Evolutionary conservation across 2,329 filamentous ascomycete genomes (phyloP).

Genomic region (Nigrospora osmanthi): DNA sequence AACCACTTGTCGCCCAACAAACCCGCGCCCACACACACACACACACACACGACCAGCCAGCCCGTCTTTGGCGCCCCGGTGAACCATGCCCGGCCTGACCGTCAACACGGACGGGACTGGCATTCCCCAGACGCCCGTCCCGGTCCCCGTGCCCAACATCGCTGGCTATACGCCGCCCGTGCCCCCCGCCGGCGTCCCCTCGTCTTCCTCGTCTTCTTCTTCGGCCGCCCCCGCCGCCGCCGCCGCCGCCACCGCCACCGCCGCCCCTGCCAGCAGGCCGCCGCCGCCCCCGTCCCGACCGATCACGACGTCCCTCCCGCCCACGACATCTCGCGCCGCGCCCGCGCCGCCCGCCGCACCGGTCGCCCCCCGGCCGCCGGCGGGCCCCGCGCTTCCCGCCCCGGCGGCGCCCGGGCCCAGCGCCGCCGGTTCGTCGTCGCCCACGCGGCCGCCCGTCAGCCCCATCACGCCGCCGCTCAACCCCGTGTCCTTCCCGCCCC

Average conservation of each 20-base stretch:
- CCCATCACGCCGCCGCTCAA: constrained; percentile 45
- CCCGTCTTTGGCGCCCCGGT: too few relatives aligned
- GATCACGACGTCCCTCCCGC: not conserved
- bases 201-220: not conserved
- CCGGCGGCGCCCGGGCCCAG: not conserved
- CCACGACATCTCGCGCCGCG: constrained; percentile 1
- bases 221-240: not conserved
- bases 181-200: not conserved
- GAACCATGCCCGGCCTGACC: constrained; percentile 19
- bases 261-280: not conserved
- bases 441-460: constrained; percentile 41
- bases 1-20: too few relatives aligned
- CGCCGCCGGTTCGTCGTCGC: constrained; percentile 24
- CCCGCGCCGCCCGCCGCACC: constrained; percentile 2
- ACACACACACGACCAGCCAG: too few relatives aligned
- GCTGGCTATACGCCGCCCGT: not conserved
- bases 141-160: constrained; percentile 4
- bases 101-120: constrained; percentile 15
- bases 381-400: not conserved
- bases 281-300: not conserved
- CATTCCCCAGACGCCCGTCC: constrained; percentile 4
- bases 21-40: too few relatives aligned
- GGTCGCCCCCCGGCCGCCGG: not conserved
- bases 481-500: constrained; percentile 22
- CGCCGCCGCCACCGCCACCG: not conserved